Evolutionary conservation across 1,284 basidiomycete genomes (phyloP), one percentile per base, ranked within the genome.

Genomic region (Heliocybe sulcata): DNA sequence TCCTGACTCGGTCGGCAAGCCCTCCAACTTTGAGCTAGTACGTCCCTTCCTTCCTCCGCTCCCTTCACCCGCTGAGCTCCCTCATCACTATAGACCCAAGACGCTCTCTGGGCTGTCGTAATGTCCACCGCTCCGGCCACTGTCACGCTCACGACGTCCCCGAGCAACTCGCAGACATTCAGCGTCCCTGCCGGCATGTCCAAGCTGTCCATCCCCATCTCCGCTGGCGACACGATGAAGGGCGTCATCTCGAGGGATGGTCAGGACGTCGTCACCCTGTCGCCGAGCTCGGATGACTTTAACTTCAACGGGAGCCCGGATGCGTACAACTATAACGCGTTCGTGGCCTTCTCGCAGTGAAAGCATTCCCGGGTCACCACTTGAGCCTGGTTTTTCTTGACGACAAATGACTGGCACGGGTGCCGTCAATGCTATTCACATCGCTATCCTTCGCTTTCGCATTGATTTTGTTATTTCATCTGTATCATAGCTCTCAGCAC

Each of bases 61-160:
- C 51, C 45, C 51, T 54, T 19, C 9, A 26, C 52, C 20, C 14
- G 12, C 1, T 14, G 22, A 20, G 23, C 16, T n/a, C 49, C 9
- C 27, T n/a, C 52, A 29, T 45, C 9, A 55, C 53, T 35, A 57
- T 56, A 81, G 78, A 70, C 71, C 49, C 60, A 69, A 54, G 80
- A 92, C 70, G 75, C 73, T 29, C 68, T 85, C 16, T 86, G 86
- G 82, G 87, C 74, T 1, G 74, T 89, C 29, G 81, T 87, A 9
- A 75, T 91, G 61, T 75, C 85, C 12, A 83, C 81, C 14, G 75
- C 72, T 2, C 72, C 82, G 11, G 76, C 72, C 2, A 71, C 59
- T 14, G 77, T 86, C 51, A 79, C 73, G 2, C 72, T 89, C 57
- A 73, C 73, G 31, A 77, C 77, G 9, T 77, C 77, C 23, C 57